Percentiles rank a stretch among this genome's conserved stretches.
phyloP scores from a whole-genome alignment of 148 eudicot species.

The Rhododendron molle region DNA sequence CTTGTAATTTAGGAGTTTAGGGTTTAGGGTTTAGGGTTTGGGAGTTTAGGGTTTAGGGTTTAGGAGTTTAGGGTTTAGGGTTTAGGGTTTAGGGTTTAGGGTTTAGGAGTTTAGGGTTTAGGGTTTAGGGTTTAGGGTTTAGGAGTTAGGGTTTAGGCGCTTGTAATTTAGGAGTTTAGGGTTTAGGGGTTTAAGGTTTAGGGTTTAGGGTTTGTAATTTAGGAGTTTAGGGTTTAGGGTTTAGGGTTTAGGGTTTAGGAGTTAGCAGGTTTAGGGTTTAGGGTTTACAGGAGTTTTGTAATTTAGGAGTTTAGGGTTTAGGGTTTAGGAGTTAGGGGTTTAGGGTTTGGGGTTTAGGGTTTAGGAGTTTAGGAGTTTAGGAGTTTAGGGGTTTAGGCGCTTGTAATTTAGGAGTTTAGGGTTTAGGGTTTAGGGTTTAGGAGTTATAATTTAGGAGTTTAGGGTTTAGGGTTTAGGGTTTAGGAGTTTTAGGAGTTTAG shows the following conservation, averaged over 20 bases:
- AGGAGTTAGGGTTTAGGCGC: slow-evolving; percentile 11
- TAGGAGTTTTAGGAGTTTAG: slow-evolving; percentile 9
- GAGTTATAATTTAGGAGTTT: slow-evolving; percentile 16
- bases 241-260: slow-evolving; percentile 26
- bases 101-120: slow-evolving; percentile 22
- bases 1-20: too few relatives aligned
- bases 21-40: too few relatives aligned
- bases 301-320: slow-evolving; percentile 12
- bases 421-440: slow-evolving; percentile 21
- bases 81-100: slow-evolving; percentile 19
- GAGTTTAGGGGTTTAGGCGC: slow-evolving; percentile 12
- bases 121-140: slow-evolving; percentile 19
- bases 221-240: slow-evolving; percentile 22
- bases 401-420: slow-evolving; percentile 1
- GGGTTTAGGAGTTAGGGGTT: slow-evolving; percentile 22
- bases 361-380: slow-evolving; percentile 16
- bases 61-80: slow-evolving; percentile 19
- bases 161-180: slow-evolving; percentile 14
- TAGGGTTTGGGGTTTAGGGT: slow-evolving; percentile 18
- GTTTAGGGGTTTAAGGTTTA: slow-evolving; percentile 20
- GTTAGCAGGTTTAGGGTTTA: not conserved
- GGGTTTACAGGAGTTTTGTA: too few relatives aligned
- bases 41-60: slow-evolving; percentile 10
- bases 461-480: slow-evolving; percentile 21
- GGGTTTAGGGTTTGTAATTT: slow-evolving; percentile 23